A percentile compares a stretch with the other conserved stretches of the same genome.
phyloP scores from a whole-genome alignment of 73 alveolate species.

The Symbiodinium pilosum region DNA sequence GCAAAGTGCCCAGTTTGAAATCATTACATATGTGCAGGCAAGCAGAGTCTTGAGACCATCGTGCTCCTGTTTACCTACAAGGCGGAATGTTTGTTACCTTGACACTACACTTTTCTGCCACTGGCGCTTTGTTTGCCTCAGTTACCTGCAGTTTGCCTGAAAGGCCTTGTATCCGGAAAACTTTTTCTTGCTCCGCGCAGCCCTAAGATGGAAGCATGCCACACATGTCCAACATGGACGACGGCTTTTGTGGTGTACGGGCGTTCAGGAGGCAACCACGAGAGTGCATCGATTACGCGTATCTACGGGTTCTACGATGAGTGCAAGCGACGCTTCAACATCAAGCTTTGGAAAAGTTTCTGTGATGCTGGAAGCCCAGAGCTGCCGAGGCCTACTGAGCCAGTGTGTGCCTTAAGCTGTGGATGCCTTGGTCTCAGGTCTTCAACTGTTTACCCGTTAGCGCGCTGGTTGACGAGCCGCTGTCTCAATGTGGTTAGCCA shows the following conservation, averaged over 20 bases:
- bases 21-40: constrained; percentile 14
- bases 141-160: constrained; percentile 17
- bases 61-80: constrained; percentile 96
- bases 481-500: neutral
- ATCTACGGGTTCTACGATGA: constrained; percentile 99
- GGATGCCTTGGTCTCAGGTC: neutral
- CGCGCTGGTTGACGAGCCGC: constrained; percentile 90
- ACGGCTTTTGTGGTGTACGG: neutral
- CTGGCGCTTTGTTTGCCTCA: neutral
- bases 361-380: constrained; percentile 96
- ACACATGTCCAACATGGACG: no score
- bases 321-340: constrained; percentile 98
- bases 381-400: neutral
- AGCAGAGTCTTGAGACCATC: constrained; percentile 97
- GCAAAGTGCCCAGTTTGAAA: neutral
- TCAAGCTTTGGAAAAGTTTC: constrained; percentile 99
- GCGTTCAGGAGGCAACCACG: constrained; percentile 99
- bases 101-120: neutral
- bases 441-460: constrained; percentile 99
- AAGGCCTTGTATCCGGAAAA: constrained; percentile 96
- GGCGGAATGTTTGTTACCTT: constrained; percentile 32
- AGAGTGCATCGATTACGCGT: constrained; percentile 99
- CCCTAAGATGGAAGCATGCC: neutral
- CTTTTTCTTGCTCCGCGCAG: constrained; percentile 97
- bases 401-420: neutral